A percentile compares a stretch with the other conserved stretches of the same genome.
These are phyloP conservation scores for Obelidium mucronatum DNA, from an alignment of 192 early-diverging fungal species.

Conservation along the genomic window DNA sequence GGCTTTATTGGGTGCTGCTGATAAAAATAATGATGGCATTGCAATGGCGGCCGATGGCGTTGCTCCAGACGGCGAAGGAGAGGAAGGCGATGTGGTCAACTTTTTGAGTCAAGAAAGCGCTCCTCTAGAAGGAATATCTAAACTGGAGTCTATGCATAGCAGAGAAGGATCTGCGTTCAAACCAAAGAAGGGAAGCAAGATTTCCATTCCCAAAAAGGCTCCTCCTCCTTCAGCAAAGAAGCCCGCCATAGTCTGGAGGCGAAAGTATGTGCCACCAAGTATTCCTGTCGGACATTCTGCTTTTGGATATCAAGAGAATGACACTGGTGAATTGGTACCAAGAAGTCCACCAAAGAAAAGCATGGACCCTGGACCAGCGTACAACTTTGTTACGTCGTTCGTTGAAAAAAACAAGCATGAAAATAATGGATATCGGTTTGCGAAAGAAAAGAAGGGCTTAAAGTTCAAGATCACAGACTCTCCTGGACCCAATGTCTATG, in stretches of 20 bases:
- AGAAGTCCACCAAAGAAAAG: conserved; percentile 53
- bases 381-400: conserved; percentile 57
- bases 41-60: background rate
- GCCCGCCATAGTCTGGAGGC: conserved; percentile 53
- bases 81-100: background rate
- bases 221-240: conserved; percentile 27
- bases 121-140: background rate
- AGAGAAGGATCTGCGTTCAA: background rate
- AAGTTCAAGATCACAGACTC: conserved; percentile 42
- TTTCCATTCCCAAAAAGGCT: background rate
- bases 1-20: background rate
- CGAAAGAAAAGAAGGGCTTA: conserved; percentile 36
- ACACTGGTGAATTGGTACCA: conserved; percentile 56
- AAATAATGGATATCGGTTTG: conserved; percentile 46
- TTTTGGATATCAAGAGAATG: conserved; percentile 61
- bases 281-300: conserved; percentile 52
- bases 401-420: conserved; percentile 51
- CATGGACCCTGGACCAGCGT: conserved; percentile 47
- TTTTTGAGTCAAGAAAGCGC: background rate
- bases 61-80: background rate
- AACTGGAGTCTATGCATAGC: background rate
- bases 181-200: background rate
- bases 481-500: conserved; percentile 54
- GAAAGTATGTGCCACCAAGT: conserved; percentile 60
- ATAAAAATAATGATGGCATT: background rate